Base-by-base conservation (phyloP, 192 early-diverging fungal species). In the Podila epigama region DNA sequence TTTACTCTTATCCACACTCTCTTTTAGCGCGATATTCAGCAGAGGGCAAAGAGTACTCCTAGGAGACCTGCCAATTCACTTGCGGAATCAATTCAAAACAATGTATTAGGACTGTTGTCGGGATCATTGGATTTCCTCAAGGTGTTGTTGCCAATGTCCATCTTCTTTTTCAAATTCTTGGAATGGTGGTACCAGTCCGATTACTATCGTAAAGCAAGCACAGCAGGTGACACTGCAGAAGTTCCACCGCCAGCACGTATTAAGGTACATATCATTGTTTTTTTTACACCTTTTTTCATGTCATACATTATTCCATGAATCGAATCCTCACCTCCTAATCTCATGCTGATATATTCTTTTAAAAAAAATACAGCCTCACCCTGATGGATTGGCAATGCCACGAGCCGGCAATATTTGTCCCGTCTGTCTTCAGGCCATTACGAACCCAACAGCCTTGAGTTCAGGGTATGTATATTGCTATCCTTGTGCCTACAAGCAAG, bases 161-260 rank as follows among this genome's bases (percentile, higher is more conserved):
- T 98, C 20, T 96, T 98, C 82, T 92, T 94, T 73, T 97, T 92
- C 82, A 92, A 92, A 60, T 98, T 98, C 72, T 72, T 96, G 60
- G 96, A 97, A 80, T 98, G 96, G 96, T 98, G 96, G 96, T 94
- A 95, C 73, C 84, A 89, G 31, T 92, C 91, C 13, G 94, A 95
- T 62, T 95, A 92, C 58, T 87, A 91, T 70, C 85, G 88, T 10
- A 80, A 86, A 5, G 79, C 80, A 5, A 65, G 67, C 6, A 80
- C 71, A 11, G 79, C 70, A 31, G 65, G 77, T 9, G 70, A 83
- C 1, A 44, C 81, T 73, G 79, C 72, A 67, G 66, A 87, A 22
- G 90, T 95, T 8, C 86, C 91, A 42, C 91, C 95, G 15, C 95
- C 96, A 3, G 85, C 86, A 63, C 85, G 87, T 29, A 78, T 92